Evolutionary conservation across 192 early-diverging fungal species (phyloP).

Genomic region (Gaertneriomyces sp.): DNA sequence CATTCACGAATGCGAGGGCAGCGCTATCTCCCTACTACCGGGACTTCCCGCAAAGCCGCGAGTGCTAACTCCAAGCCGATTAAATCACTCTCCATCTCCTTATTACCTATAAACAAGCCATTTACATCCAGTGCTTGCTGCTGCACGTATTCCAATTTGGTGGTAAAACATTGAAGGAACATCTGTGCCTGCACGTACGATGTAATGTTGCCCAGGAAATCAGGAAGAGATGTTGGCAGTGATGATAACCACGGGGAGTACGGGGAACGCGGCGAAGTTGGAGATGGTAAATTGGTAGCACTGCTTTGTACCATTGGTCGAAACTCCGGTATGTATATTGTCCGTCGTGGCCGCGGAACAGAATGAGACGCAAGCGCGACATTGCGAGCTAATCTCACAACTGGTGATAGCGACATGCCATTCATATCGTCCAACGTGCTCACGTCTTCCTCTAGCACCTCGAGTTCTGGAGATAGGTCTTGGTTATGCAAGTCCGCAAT

Average conservation of each 20-base stretch:
- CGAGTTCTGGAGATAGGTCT: too few relatives aligned
- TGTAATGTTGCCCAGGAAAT: conserved; percentile 1
- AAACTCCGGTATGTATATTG: too few relatives aligned
- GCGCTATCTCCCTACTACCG: not conserved
- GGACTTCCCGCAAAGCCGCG: not conserved
- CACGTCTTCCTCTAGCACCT: too few relatives aligned
- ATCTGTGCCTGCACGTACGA: not conserved
- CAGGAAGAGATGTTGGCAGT: not conserved
- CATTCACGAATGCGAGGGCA: too few relatives aligned
- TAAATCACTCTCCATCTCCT: not conserved
- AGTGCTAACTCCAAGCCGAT: conserved; percentile 3
- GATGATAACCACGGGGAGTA: conserved; percentile 1
- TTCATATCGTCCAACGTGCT: too few relatives aligned
- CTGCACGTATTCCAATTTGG: not conserved
- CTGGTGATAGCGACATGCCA: too few relatives aligned
- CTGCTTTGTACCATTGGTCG: too few relatives aligned
- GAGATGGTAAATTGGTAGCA: not conserved
- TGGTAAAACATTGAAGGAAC: not conserved
- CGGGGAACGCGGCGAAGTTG: not conserved
- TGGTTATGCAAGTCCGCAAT: too few relatives aligned
- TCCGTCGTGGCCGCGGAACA: too few relatives aligned
- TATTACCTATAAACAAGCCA: not conserved
- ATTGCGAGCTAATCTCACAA: too few relatives aligned
- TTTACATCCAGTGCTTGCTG: conserved; percentile 1
- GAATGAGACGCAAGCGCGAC: too few relatives aligned